Base-by-base conservation (phyloP, 1,139 yeast species). In the Yamadazyma conglobata region DNA sequence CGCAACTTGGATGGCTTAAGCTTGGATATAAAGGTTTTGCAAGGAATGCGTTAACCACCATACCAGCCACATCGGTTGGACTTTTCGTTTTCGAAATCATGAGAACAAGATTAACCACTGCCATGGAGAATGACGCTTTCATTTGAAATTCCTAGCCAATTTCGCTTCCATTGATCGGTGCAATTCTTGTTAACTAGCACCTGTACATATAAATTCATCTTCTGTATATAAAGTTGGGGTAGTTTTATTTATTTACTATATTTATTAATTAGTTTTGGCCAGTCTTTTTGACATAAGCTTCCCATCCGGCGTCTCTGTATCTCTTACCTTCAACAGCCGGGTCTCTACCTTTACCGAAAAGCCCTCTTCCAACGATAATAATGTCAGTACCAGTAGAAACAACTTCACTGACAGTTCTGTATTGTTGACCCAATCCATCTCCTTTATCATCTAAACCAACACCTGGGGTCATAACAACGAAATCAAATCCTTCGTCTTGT, bases 391-490 rank as follows among this genome's bases (percentile, higher is more conserved):
- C 98, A 4, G 83, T 77, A 15, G 75, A 55, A 6, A 86, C 66
- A 17, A 88, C 98, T 39, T 85, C 86, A 44, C 77, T 78, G 3
- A 91, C 98, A 6, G 96, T 78, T 56, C 98, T 73, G 59, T 93
- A 93, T 59, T 91, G 98, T 60, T 93, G 99, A 14, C 99, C 99
- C 40, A 91, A 70, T 1, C 79, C 79, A 56, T 91, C 99, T n/a
- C 97, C 97, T 58, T 82, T 91, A 51, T 89, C 97, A 53, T 89
- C 98, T 37, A 93, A 70, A 2, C 97, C 97, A 26, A 93, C 98
- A 38, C 99, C 99, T 0, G 99, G 99, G 1, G 98, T 91, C 89
- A 93, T 79, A 34, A 88, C 76, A 32, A 93, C 62, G 95, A 96
- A 93, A 59, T 91, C 98, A 48, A 83, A 88, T 0, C 88, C 91